These are phyloP conservation scores for Coniferiporia weirii DNA, from an alignment of 1,284 basidiomycete genomes.

Conservation along the genomic window DNA sequence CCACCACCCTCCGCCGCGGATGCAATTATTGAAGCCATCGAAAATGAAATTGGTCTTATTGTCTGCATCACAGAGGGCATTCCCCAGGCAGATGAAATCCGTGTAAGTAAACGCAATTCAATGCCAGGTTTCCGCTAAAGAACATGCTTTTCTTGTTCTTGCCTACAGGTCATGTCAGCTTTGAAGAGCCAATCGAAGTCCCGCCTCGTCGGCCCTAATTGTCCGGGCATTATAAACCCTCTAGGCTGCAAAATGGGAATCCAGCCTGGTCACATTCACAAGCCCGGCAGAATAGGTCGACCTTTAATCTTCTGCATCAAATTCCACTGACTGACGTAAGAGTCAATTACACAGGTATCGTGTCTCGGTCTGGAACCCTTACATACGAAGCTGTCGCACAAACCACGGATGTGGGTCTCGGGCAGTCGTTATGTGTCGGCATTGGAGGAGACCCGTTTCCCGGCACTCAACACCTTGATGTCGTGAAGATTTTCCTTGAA, in stretches of 20 bases:
- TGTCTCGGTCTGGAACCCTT: constrained; percentile 93
- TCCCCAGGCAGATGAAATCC: constrained; percentile 93
- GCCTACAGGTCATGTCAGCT: constrained; percentile 88
- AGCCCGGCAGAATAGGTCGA: constrained; percentile 86
- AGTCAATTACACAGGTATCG: constrained; percentile 63
- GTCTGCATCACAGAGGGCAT: constrained; percentile 98
- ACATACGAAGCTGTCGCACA: constrained; percentile 93
- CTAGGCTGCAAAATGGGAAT: constrained; percentile 99
- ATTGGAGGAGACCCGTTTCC: constrained; percentile 99
- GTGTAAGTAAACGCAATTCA: constrained; percentile 39
- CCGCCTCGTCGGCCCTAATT: constrained; percentile 95
- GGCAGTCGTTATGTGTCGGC: constrained; percentile 94
- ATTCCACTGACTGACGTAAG: constrained; percentile 2
- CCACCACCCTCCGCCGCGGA: constrained; percentile 91
- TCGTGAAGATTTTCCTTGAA: constrained; percentile 93
- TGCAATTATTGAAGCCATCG: constrained; percentile 96
- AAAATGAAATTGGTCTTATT: constrained; percentile 94
- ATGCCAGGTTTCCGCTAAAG: background rate
- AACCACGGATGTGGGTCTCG: constrained; percentile 93
- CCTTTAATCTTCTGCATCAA: constrained; percentile 10
- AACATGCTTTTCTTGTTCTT: constrained; percentile 9
- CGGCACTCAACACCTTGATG: constrained; percentile 93
- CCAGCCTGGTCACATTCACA: constrained; percentile 97
- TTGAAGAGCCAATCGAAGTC: constrained; percentile 93
- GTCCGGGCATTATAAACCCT: constrained; percentile 97